A percentile compares a stretch with the other conserved stretches of the same genome.
Evolutionary conservation across 2,329 filamentous ascomycete genomes (phyloP).

Genomic region (Exophiala calicioides): DNA sequence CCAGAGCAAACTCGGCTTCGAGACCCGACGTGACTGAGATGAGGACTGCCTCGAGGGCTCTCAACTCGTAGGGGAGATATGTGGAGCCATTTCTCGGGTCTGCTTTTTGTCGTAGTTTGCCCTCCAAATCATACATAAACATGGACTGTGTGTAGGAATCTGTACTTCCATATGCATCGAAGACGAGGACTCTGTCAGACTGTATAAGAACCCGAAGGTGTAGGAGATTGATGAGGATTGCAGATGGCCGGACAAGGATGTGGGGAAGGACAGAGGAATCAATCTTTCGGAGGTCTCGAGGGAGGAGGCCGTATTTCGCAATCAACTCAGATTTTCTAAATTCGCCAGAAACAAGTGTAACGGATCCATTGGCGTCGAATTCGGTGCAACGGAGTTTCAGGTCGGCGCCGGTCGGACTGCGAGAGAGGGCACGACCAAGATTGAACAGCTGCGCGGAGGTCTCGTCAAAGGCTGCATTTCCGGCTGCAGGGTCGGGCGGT

Average conservation of each 20-base stretch:
- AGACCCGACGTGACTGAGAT: slow-evolving; percentile 90
- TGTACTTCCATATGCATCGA: slow-evolving; percentile 92
- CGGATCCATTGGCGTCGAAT: slow-evolving; percentile 87
- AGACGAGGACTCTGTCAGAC: slow-evolving; percentile 88
- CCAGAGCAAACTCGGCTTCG: slow-evolving; percentile 91
- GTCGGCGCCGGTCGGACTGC: slow-evolving; percentile 68
- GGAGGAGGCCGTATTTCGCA: slow-evolving; percentile 76
- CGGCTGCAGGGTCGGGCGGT: slow-evolving; percentile 11
- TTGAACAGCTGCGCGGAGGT: slow-evolving; percentile 63
- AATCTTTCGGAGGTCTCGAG: slow-evolving; percentile 94
- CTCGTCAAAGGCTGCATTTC: slow-evolving; percentile 41
- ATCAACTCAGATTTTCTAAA: slow-evolving; percentile 98
- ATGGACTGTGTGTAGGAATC: slow-evolving; percentile 93
- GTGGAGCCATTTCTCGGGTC: slow-evolving; percentile 38
- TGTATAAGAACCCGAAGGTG: slow-evolving; percentile 96
- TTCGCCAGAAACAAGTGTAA: slow-evolving; percentile 89
- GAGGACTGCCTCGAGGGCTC: slow-evolving; percentile 89
- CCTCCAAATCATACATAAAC: slow-evolving; percentile 97
- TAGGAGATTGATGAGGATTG: slow-evolving; percentile 93
- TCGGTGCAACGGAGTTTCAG: slow-evolving; percentile 89
- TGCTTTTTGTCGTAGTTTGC: slow-evolving; percentile 78
- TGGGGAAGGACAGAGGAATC: slow-evolving; percentile 94
- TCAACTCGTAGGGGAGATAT: slow-evolving; percentile 85
- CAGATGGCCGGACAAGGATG: slow-evolving; percentile 88
- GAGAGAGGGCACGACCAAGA: slow-evolving; percentile 61